Base-by-base conservation (phyloP, 2,329 filamentous ascomycete species). In the Fusarium sp. region DNA sequence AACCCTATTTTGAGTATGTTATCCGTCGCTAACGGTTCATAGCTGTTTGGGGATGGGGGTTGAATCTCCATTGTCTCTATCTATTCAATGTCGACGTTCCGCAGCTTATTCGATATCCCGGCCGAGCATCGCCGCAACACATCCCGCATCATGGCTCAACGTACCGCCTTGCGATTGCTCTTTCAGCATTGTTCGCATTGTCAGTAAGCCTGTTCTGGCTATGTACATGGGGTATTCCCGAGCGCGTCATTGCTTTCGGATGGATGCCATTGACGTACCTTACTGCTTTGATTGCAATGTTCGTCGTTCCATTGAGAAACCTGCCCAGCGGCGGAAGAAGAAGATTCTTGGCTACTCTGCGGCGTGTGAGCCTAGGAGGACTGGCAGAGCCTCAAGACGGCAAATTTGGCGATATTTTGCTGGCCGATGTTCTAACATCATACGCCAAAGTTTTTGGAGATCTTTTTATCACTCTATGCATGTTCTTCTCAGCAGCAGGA, bases 31-130 rank as follows among this genome's bases (percentile, higher is more conserved):
- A 47, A 67, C 55, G 39, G 35, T n/a, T 30, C 20, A 63, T 70
- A 96, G 94, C 93, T 72, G 90, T 97, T 75, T 98, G 95, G 95
- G 94, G 93, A 77, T 99, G 95, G 94, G 94, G 91, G 70, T 80
- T 92, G 72, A 98, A 97, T 82, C 88, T 98, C 40, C 94, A 97
- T 77, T 94, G 93, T 81, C 89, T 98, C 62, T 85, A 90, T 74
- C 81, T 88, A 60, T 84, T 89, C 75, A 92, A 92, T 77, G 96
- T 99, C 82, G 93, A 97, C 79, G 92, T 97, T 56, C 92, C 93
- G 20, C 85, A 89, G 32, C 85, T 98, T 59, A 93, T 98, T 73
- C 90, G 92, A 78, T 98, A 98, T 79, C 93, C 94, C 39, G 82
- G 87, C 41, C 92, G 93, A 70, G 82, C 88, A 51, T 91, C 90